Percentiles rank a stretch among this genome's conserved stretches.
phyloP scores from a whole-genome alignment of 2,329 filamentous ascomycete species.

The Neofusicoccum ribis region DNA sequence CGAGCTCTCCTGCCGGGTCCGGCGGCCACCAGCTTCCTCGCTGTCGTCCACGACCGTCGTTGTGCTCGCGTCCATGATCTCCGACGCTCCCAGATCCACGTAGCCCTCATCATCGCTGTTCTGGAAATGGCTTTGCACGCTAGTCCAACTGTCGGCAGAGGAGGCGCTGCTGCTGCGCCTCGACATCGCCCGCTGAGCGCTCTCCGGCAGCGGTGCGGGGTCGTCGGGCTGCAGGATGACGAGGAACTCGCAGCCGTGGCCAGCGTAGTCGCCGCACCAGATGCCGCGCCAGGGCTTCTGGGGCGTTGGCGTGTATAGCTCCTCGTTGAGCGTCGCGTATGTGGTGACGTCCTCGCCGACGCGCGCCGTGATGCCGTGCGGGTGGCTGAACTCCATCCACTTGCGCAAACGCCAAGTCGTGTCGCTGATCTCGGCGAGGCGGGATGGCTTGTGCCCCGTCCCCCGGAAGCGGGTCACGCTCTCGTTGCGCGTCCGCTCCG shows the following conservation, averaged over 20 bases:
- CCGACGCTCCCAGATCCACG: neutral
- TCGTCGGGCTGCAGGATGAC: conserved; percentile 73
- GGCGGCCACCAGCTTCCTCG: conserved; percentile 21
- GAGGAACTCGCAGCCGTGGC: conserved; percentile 86
- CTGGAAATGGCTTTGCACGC: conserved; percentile 3
- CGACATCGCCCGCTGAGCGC: neutral
- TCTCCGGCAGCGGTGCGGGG: conserved; percentile 39
- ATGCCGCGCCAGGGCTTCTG: conserved; percentile 86
- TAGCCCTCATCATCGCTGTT: neutral
- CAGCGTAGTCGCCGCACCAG: conserved; percentile 87
- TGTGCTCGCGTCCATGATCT: conserved; percentile 6
- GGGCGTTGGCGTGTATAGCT: conserved; percentile 75
- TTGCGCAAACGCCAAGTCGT: conserved; percentile 71
- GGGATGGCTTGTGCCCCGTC: conserved; percentile 51
- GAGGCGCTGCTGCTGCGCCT: conserved; percentile 8
- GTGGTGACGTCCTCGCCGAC: conserved; percentile 58
- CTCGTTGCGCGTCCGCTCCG: conserved; percentile 56
- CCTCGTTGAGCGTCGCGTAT: conserved; percentile 72
- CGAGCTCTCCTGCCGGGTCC: neutral
- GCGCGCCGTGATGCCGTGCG: conserved; percentile 36
- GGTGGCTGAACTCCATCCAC: conserved; percentile 67
- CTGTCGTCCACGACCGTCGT: conserved; percentile 23
- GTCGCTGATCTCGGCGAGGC: conserved; percentile 63
- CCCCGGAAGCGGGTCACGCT: conserved; percentile 47
- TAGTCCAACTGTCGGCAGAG: neutral